A percentile compares a stretch with the other conserved stretches of the same genome.
Evolutionary conservation across 306 rosid species (phyloP).

Genomic region (Lathyrus oleraceus): DNA sequence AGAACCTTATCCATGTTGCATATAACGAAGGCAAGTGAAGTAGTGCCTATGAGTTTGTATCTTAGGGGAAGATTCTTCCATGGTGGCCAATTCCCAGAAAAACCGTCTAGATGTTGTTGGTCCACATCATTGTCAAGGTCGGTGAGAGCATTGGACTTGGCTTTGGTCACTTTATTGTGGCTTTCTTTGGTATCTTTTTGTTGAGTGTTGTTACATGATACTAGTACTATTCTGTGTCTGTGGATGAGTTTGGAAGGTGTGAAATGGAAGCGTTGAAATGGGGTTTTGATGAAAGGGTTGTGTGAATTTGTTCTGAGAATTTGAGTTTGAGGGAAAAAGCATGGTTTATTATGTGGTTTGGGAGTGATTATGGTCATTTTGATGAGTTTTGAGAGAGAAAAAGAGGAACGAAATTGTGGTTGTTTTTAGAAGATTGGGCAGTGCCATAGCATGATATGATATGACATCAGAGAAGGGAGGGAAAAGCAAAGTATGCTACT

Average conservation of each 20-base stretch:
- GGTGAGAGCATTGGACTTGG: slow-evolving; percentile 36
- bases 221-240: slow-evolving; percentile 43
- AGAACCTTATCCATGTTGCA: slow-evolving; percentile 97
- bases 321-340: slow-evolving; percentile 27
- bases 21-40: slow-evolving; percentile 87
- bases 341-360: slow-evolving; percentile 41
- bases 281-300: slow-evolving; percentile 32
- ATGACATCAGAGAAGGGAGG: not conserved
- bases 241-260: slow-evolving; percentile 38
- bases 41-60: slow-evolving; percentile 81
- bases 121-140: slow-evolving; percentile 43
- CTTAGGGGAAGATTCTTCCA: slow-evolving; percentile 88
- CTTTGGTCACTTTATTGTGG: slow-evolving; percentile 35
- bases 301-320: not conserved
- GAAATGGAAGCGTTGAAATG: slow-evolving; percentile 41
- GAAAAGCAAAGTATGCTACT: not conserved
- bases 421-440: not conserved
- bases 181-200: slow-evolving; percentile 48
- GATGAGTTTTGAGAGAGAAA: not conserved
- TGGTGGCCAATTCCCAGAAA: slow-evolving; percentile 69
- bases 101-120: not conserved
- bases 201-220: slow-evolving; percentile 44
- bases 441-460: not conserved
- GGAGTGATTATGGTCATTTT: slow-evolving; percentile 61
- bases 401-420: not conserved